A percentile compares a stretch with the other conserved stretches of the same genome.
phyloP scores from a whole-genome alignment of 2,329 filamentous ascomycete species.

The Colletotrichum higginsianum region DNA sequence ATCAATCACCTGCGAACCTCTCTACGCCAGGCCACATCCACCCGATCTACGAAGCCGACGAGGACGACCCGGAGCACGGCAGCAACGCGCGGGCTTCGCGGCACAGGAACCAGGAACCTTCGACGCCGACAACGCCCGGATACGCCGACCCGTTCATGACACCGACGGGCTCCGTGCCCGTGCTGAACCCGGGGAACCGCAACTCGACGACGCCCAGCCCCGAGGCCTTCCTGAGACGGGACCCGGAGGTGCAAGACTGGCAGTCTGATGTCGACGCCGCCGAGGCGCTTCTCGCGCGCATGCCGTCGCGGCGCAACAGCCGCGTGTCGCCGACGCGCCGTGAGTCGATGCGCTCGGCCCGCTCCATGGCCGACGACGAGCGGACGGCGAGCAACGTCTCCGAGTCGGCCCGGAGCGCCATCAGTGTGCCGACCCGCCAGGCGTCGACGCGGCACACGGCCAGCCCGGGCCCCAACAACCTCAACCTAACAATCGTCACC shows the following conservation, averaged over 20 bases:
- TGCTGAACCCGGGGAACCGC: slow-evolving; percentile 52
- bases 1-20: slow-evolving; percentile 40
- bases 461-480: slow-evolving; percentile 31
- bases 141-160: slow-evolving; percentile 67
- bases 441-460: slow-evolving; percentile 45
- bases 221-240: slow-evolving; percentile 53
- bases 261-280: slow-evolving; percentile 69
- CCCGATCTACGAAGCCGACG: slow-evolving; percentile 72
- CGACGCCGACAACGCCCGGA: slow-evolving; percentile 54
- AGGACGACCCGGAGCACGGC: slow-evolving; percentile 60
- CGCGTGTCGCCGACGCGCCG: slow-evolving; percentile 57
- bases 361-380: slow-evolving; percentile 58
- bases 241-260: slow-evolving; percentile 72
- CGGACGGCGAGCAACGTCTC: slow-evolving; percentile 71
- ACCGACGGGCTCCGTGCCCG: slow-evolving; percentile 49
- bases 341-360: slow-evolving; percentile 54
- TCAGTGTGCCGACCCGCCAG: slow-evolving; percentile 53
- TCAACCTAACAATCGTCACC: slow-evolving; percentile 44
- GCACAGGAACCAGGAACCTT: slow-evolving; percentile 44
- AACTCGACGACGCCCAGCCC: slow-evolving; percentile 58
- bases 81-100: slow-evolving; percentile 42
- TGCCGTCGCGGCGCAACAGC: slow-evolving; percentile 53
- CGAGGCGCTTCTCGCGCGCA: slow-evolving; percentile 65
- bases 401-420: slow-evolving; percentile 65
- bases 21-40: slow-evolving; percentile 62